Percentiles rank a stretch among this genome's conserved stretches.
phyloP scores from a whole-genome alignment of 2,329 filamentous ascomycete genomes.

The Fusarium burgessii region DNA sequence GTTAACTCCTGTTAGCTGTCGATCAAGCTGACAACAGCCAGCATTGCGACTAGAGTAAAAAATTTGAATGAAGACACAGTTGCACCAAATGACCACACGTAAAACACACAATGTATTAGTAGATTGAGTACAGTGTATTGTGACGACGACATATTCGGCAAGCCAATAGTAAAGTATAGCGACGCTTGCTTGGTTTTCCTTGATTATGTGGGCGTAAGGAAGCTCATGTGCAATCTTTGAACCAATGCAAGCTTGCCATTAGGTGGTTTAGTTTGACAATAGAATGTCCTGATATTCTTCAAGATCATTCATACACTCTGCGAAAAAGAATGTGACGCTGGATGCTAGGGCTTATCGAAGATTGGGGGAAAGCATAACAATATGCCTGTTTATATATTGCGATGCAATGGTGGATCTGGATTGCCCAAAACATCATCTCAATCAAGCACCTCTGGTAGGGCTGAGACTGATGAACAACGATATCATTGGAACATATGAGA shows the following conservation, averaged over 20 bases:
- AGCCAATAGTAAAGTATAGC: not conserved
- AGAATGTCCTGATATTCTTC: not conserved
- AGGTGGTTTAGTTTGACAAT: not conserved
- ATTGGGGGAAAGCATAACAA: not conserved
- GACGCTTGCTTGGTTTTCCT: not conserved
- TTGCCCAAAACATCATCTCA: not conserved
- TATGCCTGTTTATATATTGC: not conserved
- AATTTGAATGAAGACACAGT: not conserved
- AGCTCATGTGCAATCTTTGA: no score
- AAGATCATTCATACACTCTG: not conserved
- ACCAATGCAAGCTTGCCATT: not conserved
- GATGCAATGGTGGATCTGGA: not conserved
- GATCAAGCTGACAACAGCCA: not conserved
- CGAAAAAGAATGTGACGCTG: not conserved
- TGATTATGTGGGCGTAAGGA: no score
- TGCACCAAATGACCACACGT: not conserved
- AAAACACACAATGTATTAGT: no score
- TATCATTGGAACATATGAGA: constrained; percentile 32
- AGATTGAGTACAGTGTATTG: not conserved
- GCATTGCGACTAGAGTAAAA: not conserved
- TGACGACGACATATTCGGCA: not conserved
- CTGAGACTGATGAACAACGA: constrained; percentile 11
- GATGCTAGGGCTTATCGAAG: not conserved
- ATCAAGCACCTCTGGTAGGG: constrained; percentile 10
- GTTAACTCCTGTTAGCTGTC: constrained; percentile 24